A percentile compares a stretch with the other conserved stretches of the same genome.
These are phyloP conservation scores for Nannochloropsis gaditana DNA, from an alignment of 108 stramenopile species.

Conservation along the genomic window DNA sequence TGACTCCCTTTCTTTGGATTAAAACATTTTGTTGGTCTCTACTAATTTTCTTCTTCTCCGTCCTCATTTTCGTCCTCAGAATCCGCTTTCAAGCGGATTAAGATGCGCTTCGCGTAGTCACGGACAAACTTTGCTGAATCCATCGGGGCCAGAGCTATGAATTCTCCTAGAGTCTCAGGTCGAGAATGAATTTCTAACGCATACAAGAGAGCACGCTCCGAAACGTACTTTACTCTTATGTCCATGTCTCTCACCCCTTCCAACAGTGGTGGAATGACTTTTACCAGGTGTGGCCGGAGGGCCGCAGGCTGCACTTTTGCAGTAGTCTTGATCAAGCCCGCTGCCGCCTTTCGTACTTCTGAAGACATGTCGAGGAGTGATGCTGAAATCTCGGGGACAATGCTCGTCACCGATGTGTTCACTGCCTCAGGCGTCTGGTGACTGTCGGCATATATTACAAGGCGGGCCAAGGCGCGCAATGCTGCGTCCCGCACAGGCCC, in stretches of 20 bases:
- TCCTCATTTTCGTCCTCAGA: not conserved
- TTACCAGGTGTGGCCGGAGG: not conserved
- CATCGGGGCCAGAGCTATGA: not conserved
- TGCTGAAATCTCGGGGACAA: not conserved
- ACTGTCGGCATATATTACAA: not conserved
- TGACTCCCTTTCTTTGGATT: not conserved
- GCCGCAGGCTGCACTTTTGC: not conserved
- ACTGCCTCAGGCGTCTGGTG: not conserved
- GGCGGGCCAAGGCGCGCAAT: not conserved
- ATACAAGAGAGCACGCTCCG: not conserved
- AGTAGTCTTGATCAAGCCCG: not conserved
- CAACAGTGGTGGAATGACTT: not conserved
- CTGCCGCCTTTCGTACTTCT: not conserved
- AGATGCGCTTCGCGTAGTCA: not conserved
- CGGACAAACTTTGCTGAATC: not conserved
- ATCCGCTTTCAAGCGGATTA: not conserved
- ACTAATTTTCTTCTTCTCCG: not conserved
- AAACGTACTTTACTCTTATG: not conserved
- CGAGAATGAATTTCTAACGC: not conserved
- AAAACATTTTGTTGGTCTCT: not conserved
- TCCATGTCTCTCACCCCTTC: conserved; percentile 1
- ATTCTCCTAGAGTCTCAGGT: not conserved
- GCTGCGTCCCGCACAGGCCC: not conserved
- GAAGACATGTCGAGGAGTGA: not conserved
- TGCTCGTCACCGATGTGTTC: not conserved